Base-by-base conservation (phyloP, 352 stramenopile genomes). In the Globisporangium okanoganense region DNA sequence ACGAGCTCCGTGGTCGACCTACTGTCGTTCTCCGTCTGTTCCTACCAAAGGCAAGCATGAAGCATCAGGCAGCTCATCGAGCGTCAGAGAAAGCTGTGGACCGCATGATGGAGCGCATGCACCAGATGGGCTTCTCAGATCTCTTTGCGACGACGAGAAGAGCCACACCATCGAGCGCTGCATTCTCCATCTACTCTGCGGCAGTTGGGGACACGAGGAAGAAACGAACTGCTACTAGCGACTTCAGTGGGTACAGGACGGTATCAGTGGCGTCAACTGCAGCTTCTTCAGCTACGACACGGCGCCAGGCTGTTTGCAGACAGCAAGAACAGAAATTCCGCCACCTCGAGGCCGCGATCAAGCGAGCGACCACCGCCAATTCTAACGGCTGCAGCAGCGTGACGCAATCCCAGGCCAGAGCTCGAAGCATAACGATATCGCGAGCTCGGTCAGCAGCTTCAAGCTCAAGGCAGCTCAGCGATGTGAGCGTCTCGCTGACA, bases 321-420 rank as follows among this genome's bases (percentile, higher is more conserved):
- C 66, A 77, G 18, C 69, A 76, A 56, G 72, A 86, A 29, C 61
- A 64, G 7, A 77, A 77, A 45, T 75, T 75, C 33, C 70, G 75
- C 29, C 60, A 70, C 2, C 61, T 84, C 0, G 72, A 84, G 36
- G 64, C 64, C 55, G 72, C 75, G 1, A 67, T 86, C 22, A 52
- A 45, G 40, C 50, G 55, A 62, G 53, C n/a, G n/a, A n/a, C 54
- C 10, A 45, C 43, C 20, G 33, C 29, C 9, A 25, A 7, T n/a
- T 5, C 5, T 27, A 36, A 40, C 6, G 41, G 12, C 22, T 31
- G 22, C 22, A 47, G 4, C 16, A 13, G 25, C 47, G 16, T 20
- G 12, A 38, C 40, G 25, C 53, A 35, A 9, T 24, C 12, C n/a
- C 41, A 18, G 14, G 14, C 27, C 1, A 33, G 55, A 25, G 1